Evolutionary conservation across 257 asterid species (phyloP).

Genomic region (Perilla frutescens): DNA sequence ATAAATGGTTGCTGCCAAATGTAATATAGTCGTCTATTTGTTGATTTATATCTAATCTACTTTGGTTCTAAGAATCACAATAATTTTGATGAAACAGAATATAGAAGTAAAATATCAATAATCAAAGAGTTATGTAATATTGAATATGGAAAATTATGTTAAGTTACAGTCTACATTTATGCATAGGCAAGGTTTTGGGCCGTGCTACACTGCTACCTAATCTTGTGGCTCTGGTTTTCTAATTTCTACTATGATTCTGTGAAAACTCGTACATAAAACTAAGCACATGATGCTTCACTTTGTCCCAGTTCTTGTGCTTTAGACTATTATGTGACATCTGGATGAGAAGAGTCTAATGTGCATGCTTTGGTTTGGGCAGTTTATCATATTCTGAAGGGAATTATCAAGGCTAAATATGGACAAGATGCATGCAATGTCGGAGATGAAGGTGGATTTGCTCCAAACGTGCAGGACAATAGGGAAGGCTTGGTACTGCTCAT

Average conservation of each 20-base stretch:
- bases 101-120: not conserved
- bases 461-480: constrained; percentile 95
- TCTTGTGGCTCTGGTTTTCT: constrained; percentile 1
- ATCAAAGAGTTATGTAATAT: not conserved
- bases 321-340: constrained; percentile 3
- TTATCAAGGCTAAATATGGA: constrained; percentile 93
- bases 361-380: constrained; percentile 53
- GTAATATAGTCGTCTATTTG: too few species aligned
- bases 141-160: not conserved
- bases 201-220: not conserved
- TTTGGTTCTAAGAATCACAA: too few species aligned
- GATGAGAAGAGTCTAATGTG: constrained; percentile 28
- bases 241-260: not conserved
- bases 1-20: too few species aligned
- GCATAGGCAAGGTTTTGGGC: not conserved
- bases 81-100: too few species aligned
- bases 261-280: too few species aligned
- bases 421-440: constrained; percentile 99
- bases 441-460: constrained; percentile 99
- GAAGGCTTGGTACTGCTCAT: constrained; percentile 91
- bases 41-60: too few species aligned
- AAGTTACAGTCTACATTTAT: not conserved
- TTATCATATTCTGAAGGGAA: constrained; percentile 90
- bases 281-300: not conserved
- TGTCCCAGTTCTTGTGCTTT: constrained; percentile 10